phyloP scores from a whole-genome alignment of 1,284 basidiomycete species.

The Prillingera fragicola region DNA sequence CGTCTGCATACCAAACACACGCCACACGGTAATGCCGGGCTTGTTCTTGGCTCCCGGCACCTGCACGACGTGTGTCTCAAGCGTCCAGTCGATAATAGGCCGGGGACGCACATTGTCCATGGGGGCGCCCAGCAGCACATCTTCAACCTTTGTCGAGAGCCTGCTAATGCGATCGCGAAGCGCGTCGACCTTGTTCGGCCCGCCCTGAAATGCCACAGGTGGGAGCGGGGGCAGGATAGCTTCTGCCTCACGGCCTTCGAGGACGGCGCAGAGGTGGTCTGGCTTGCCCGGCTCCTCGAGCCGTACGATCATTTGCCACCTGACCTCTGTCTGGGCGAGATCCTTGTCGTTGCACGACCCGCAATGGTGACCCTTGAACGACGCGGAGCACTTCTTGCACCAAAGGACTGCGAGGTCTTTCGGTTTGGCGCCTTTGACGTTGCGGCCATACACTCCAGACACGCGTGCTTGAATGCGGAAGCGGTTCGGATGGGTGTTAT shows the following conservation, averaged over 20 bases:
- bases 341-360: conserved; percentile 10
- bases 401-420: conserved; percentile 8
- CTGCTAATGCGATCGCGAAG: conserved; percentile 7
- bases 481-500: conserved; percentile 28
- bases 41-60: background rate
- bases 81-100: conserved; percentile 28
- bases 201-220: conserved; percentile 10
- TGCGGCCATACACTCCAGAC: conserved; percentile 1
- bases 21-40: background rate
- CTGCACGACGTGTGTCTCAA: conserved; percentile 18
- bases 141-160: conserved; percentile 11
- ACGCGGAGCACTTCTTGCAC: conserved; percentile 6
- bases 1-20: conserved; percentile 11
- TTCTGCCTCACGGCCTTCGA: conserved; percentile 3
- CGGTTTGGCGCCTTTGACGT: background rate
- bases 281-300: conserved; percentile 3
- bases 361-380: conserved; percentile 8
- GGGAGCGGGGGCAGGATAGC: conserved; percentile 31
- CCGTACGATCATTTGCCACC: conserved; percentile 8
- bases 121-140: conserved; percentile 24
- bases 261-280: background rate
- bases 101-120: conserved; percentile 24
- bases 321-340: background rate
- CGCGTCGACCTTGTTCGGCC: conserved; percentile 25
- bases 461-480: conserved; percentile 31